phyloP scores from a whole-genome alignment of 1,139 yeast genomes.

The Casaregolazyma lundiana region DNA sequence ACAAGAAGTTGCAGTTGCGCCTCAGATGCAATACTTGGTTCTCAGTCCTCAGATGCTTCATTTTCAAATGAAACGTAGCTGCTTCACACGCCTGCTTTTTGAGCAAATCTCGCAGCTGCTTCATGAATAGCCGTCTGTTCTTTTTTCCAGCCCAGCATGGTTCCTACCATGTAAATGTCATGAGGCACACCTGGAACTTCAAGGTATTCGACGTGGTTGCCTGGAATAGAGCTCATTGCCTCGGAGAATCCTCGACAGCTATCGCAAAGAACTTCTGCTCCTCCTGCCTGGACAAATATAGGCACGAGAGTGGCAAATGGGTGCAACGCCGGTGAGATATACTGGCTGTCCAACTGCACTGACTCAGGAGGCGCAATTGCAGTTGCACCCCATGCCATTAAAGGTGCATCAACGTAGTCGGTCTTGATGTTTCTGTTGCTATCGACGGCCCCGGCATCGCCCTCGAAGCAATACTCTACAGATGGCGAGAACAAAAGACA shows the following conservation, averaged over 20 bases:
- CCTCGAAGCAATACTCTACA: constrained; percentile 6
- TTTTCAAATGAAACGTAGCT: background rate
- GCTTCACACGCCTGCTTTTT: background rate
- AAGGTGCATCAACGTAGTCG: constrained; percentile 7
- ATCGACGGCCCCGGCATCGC: constrained; percentile 1
- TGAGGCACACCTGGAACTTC: constrained; percentile 8
- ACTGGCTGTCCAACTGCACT: constrained; percentile 1
- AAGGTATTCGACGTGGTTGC: constrained; percentile 3
- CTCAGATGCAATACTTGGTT: too few species aligned
- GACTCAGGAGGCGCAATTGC: constrained; percentile 9
- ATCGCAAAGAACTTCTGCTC: constrained; percentile 8
- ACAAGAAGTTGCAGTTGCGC: too few species aligned
- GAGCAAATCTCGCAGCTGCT: constrained; percentile 9
- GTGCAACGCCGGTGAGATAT: constrained; percentile 8
- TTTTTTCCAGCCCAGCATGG: constrained; percentile 7
- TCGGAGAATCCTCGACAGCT: constrained; percentile 1
- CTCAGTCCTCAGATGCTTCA: too few species aligned
- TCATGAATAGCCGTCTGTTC: constrained; percentile 3
- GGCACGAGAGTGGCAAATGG: constrained; percentile 9
- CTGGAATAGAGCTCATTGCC: constrained; percentile 3
- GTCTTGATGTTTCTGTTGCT: constrained; percentile 2
- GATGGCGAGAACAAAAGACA: constrained; percentile 9
- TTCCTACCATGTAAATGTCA: constrained; percentile 8
- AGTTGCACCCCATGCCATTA: constrained; percentile 11
- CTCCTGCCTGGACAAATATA: constrained; percentile 8